Conservation (phyloP, 768 basidiomycete species). For the Termitomyces sp. region DNA sequence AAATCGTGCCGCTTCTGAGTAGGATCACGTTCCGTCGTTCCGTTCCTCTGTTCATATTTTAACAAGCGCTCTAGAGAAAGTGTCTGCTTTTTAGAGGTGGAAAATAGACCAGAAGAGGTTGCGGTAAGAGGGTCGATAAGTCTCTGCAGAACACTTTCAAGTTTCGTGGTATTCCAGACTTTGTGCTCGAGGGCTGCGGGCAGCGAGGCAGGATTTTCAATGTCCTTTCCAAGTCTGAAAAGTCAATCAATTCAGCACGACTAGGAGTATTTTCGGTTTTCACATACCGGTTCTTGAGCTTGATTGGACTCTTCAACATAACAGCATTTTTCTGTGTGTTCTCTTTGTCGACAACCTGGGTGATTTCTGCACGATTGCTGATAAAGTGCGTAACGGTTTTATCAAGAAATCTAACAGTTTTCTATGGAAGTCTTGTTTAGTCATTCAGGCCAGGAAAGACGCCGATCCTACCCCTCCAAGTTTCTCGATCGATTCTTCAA, state of each 20-base stretch:
- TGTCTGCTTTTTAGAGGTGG: slow-evolving; percentile 28
- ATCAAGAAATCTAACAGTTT: slow-evolving; percentile 86
- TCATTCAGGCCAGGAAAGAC: background rate
- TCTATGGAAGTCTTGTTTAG: slow-evolving; percentile 37
- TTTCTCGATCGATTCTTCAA: slow-evolving; percentile 55
- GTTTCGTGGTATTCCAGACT: slow-evolving; percentile 77
- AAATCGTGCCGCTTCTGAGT: slow-evolving; percentile 84
- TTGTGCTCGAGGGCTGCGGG: slow-evolving; percentile 75
- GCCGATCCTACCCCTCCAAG: slow-evolving; percentile 72
- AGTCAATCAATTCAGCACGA: background rate
- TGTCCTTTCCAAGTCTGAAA: slow-evolving; percentile 11
- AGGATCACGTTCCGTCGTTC: slow-evolving; percentile 90
- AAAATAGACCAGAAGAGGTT: slow-evolving; percentile 27
- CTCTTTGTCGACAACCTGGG: slow-evolving; percentile 57
- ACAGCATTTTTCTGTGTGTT: slow-evolving; percentile 41
- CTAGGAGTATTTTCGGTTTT: background rate
- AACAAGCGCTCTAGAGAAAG: slow-evolving; percentile 59
- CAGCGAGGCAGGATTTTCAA: slow-evolving; percentile 52
- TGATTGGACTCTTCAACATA: slow-evolving; percentile 62
- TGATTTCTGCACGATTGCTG: slow-evolving; percentile 46
- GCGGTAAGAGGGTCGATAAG: slow-evolving; percentile 41
- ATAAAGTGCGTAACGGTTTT: slow-evolving; percentile 85
- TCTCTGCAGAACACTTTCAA: slow-evolving; percentile 68
- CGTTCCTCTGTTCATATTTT: slow-evolving; percentile 81
- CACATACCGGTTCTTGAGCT: slow-evolving; percentile 54